These are phyloP conservation scores for Sedum album DNA, from an alignment of 164 flowering plant genomes.

Conservation along the genomic window DNA sequence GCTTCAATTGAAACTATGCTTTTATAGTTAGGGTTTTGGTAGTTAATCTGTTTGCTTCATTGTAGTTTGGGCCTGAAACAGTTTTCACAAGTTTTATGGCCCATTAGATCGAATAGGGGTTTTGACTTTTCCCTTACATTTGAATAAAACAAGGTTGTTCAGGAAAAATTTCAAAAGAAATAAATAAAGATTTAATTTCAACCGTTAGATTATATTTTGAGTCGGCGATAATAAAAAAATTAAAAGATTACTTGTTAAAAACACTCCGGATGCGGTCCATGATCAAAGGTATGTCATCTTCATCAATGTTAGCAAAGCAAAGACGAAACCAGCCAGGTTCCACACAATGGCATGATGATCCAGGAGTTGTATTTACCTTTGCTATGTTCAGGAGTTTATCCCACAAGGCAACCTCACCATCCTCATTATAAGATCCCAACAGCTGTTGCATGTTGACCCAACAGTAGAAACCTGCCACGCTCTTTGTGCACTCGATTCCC, in stretches of 20 bases:
- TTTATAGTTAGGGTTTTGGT: too few relatives aligned
- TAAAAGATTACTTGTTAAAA: constrained; percentile 9
- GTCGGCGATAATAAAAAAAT: too few relatives aligned
- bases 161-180: too few relatives aligned
- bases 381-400: constrained; percentile 38
- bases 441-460: constrained; percentile 61
- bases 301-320: constrained; percentile 45
- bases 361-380: constrained; percentile 58
- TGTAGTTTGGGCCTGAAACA: too few relatives aligned
- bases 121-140: too few relatives aligned
- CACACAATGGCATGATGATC: constrained; percentile 63
- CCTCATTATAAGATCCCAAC: constrained; percentile 35
- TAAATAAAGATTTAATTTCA: too few relatives aligned
- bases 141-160: too few relatives aligned
- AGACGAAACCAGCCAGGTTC: constrained; percentile 83
- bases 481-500: constrained; percentile 40
- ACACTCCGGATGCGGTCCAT: constrained; percentile 38
- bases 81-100: too few relatives aligned
- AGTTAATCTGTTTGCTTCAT: too few relatives aligned
- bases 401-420: constrained; percentile 58
- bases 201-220: too few relatives aligned
- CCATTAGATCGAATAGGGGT: too few relatives aligned
- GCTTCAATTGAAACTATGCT: too few relatives aligned
- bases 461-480: constrained; percentile 55
- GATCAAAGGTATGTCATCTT: constrained; percentile 41